phyloP scores from a whole-genome alignment of 345 rosid species.

The Alliaria petiolata region DNA sequence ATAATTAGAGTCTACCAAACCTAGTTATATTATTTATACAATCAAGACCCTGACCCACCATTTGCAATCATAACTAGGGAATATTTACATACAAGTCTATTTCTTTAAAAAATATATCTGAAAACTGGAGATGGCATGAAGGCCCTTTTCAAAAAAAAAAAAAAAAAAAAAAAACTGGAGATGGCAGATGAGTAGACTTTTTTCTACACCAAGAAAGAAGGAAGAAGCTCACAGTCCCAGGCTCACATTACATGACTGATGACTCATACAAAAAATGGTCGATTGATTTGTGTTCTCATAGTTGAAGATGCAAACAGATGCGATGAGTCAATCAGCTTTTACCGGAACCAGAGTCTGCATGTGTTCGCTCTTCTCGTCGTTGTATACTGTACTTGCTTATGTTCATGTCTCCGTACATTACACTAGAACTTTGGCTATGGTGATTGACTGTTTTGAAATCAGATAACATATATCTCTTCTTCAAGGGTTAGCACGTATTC shows the following conservation, averaged over 20 bases:
- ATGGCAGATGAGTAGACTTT: neutral
- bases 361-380: neutral
- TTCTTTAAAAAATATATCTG: neutral
- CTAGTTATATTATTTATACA: neutral
- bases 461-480: no score
- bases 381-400: neutral
- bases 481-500: neutral
- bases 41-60: neutral
- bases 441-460: neutral
- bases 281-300: neutral
- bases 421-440: neutral
- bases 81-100: neutral
- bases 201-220: neutral
- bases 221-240: neutral
- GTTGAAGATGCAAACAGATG: no score
- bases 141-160: no score
- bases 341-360: neutral
- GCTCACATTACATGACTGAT: neutral
- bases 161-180: no score
- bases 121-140: no score
- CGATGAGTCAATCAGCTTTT: neutral
- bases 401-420: neutral
- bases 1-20: conserved; percentile 5
- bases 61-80: neutral
- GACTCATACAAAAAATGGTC: neutral